Evolutionary conservation across 2,329 filamentous ascomycete species (phyloP).

Genomic region (Aspergillus oerlinghausenensis): DNA sequence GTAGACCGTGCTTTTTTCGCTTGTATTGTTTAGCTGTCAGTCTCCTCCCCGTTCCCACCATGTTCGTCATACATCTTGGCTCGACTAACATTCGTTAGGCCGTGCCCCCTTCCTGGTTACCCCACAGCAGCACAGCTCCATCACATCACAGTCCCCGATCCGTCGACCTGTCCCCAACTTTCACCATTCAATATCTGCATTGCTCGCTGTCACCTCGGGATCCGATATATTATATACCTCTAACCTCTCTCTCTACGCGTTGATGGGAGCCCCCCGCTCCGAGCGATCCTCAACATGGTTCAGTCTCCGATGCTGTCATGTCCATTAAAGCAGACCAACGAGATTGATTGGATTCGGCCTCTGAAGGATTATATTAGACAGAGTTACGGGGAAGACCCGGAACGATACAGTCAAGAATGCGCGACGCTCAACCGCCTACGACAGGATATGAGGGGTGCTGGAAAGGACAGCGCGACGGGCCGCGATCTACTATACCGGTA

Average conservation of each 20-base stretch:
- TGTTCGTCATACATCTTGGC: not conserved
- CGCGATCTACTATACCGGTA: constrained; percentile 93
- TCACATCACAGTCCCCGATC: not conserved
- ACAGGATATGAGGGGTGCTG: constrained; percentile 97
- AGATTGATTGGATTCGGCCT: constrained; percentile 95
- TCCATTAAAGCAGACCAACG: constrained; percentile 89
- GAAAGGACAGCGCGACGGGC: constrained; percentile 91
- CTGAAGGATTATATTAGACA: constrained; percentile 90
- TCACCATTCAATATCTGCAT: constrained; percentile 7
- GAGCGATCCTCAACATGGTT: constrained; percentile 54
- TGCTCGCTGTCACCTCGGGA: not conserved
- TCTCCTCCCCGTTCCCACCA: not conserved
- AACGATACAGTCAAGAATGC: constrained; percentile 94
- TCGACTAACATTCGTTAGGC: not conserved
- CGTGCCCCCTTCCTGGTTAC: not conserved
- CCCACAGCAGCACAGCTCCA: not conserved
- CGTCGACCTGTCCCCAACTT: not conserved
- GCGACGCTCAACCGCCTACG: constrained; percentile 86
- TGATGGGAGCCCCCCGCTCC: constrained; percentile 36
- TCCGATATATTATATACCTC: not conserved
- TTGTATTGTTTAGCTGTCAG: not conserved
- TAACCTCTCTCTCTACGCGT: constrained; percentile 6
- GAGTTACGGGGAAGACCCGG: constrained; percentile 93
- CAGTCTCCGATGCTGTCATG: constrained; percentile 93
- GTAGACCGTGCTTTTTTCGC: not conserved